Base-by-base conservation (phyloP, 345 rosid species). In the Lumnitzera littorea region DNA sequence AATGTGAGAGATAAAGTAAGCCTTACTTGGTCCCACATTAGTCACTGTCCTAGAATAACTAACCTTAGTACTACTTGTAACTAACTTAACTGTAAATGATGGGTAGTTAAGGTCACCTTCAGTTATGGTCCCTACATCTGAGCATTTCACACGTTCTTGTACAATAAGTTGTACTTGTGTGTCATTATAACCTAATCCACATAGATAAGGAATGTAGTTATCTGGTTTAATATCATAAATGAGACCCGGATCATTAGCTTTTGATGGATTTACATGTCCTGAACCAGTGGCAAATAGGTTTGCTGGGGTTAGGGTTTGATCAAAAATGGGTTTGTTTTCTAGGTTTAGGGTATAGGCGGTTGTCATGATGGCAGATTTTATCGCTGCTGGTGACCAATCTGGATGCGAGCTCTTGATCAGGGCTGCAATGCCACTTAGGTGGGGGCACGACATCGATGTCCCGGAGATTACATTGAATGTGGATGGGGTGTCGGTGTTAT, bases 391-490 rank as follows among this genome's bases (percentile, higher is more conserved):
- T 14, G 70, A 67, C 87, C 82, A 82, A 23, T 46, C 46, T 3
- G 80, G 85, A 36, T 78, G 80, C 15, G 76, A 57, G 48, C 66
- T 68, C 65, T 71, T 80, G 50, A 83, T 64, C 58, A 83, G 36
- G 3, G 85, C 80, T 2, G 81, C 81, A 25, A 77, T 57, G 16
- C 81, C 88, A 50, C 80, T 70, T 0, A 80, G 73, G 46, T 80
- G 85, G 48, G 80, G 83, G 62, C 84, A 82, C 11, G 88, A 57
- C 85, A 75, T 80, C 27, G 88, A 80, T 27, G 81, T 83, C n/a
- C 85, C 81, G 0, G 72, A 64, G 3, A 66, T 64, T 0, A 80
- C 43, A 48, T 78, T 83, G 66, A 80, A 80, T 11, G 58, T 58
- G 11, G 47, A 59, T 27, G 57, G 59, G 46, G 64, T 20, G 23